A percentile compares a stretch with the other conserved stretches of the same genome.
Conservation (phyloP, 371 early-diverging fungal species). For the Saksenaea vasiformis region DNA sequence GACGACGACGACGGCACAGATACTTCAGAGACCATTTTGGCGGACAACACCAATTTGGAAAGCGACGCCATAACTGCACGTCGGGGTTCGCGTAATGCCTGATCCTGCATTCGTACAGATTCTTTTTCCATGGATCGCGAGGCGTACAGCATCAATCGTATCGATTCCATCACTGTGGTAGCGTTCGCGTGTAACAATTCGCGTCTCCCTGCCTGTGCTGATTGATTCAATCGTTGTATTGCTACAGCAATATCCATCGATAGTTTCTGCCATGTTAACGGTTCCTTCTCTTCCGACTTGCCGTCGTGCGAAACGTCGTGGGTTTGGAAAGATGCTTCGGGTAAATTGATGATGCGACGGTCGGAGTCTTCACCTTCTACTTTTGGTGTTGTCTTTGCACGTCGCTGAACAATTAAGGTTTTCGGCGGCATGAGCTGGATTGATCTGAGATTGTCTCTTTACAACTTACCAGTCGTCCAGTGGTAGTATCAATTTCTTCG, state of each 20-base stretch:
- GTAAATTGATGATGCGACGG: neutral
- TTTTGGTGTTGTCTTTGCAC: slow-evolving; percentile 2
- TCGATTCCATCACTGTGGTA: slow-evolving; percentile 72
- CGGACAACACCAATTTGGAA: slow-evolving; percentile 80
- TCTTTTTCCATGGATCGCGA: slow-evolving; percentile 78
- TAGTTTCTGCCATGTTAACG: slow-evolving; percentile 59
- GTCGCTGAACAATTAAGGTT: slow-evolving; percentile 4
- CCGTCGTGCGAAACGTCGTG: neutral
- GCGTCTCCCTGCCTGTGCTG: slow-evolving; percentile 55
- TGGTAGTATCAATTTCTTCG: slow-evolving; percentile 16
- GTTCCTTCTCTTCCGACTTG: neutral
- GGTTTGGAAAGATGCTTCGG: neutral
- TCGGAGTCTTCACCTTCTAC: neutral
- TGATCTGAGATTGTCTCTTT: neutral
- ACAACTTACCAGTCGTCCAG: slow-evolving; percentile 15
- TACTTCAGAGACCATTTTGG: slow-evolving; percentile 78
- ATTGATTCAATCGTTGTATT: slow-evolving; percentile 64
- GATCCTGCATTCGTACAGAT: slow-evolving; percentile 60
- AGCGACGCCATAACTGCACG: slow-evolving; percentile 75
- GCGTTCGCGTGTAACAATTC: slow-evolving; percentile 13
- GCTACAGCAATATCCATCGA: slow-evolving; percentile 60
- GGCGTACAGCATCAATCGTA: slow-evolving; percentile 83
- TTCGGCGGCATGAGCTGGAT: slow-evolving; percentile 1
- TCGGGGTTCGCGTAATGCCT: slow-evolving; percentile 68
- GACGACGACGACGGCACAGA: slow-evolving; percentile 45